A percentile compares a stretch with the other conserved stretches of the same genome.
Evolutionary conservation across 495 filamentous ascomycete genomes (phyloP).

Genomic region (Elasticomyces elasticus): DNA sequence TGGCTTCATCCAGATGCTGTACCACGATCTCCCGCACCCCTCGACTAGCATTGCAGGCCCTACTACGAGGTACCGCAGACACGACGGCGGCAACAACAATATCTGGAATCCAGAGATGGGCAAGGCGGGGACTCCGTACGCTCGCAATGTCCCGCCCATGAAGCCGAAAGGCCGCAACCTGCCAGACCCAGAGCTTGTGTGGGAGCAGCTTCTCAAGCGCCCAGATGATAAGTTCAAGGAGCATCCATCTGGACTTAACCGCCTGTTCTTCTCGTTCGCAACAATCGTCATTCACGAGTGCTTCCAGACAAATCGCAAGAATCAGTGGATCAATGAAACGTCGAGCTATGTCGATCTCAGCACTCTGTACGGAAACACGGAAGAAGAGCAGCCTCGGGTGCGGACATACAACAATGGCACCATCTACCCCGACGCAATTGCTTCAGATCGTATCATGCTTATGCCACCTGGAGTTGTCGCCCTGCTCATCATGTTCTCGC

Average conservation of each 20-base stretch:
- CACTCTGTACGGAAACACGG: conserved; percentile 27
- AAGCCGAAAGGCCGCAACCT: conserved; percentile 27
- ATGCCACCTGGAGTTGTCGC: conserved; percentile 29
- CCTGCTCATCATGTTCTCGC: conserved; percentile 25
- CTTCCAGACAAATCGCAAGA: conserved; percentile 26
- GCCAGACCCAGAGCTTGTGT: conserved; percentile 25
- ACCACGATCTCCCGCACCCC: conserved; percentile 26
- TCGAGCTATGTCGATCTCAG: conserved; percentile 29
- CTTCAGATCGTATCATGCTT: conserved; percentile 28
- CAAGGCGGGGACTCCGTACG: conserved; percentile 33
- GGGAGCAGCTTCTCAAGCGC: conserved; percentile 25
- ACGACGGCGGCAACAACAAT: conserved; percentile 34
- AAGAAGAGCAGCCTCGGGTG: conserved; percentile 23
- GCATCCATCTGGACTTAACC: conserved; percentile 29
- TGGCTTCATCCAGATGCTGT: conserved; percentile 28
- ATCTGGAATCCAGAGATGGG: conserved; percentile 38
- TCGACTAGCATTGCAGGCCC: conserved; percentile 24
- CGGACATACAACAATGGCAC: conserved; percentile 25
- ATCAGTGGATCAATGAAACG: conserved; percentile 35
- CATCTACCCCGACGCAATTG: conserved; percentile 27
- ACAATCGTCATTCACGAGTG: conserved; percentile 26
- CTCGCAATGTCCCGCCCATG: conserved; percentile 24
- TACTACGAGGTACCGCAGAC: conserved; percentile 28
- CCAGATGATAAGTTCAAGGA: conserved; percentile 23
- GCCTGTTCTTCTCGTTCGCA: conserved; percentile 28